Percentiles rank a stretch among this genome's conserved stretches.
phyloP scores from a whole-genome alignment of 2,329 filamentous ascomycete genomes.

The Leptographium procerum region DNA sequence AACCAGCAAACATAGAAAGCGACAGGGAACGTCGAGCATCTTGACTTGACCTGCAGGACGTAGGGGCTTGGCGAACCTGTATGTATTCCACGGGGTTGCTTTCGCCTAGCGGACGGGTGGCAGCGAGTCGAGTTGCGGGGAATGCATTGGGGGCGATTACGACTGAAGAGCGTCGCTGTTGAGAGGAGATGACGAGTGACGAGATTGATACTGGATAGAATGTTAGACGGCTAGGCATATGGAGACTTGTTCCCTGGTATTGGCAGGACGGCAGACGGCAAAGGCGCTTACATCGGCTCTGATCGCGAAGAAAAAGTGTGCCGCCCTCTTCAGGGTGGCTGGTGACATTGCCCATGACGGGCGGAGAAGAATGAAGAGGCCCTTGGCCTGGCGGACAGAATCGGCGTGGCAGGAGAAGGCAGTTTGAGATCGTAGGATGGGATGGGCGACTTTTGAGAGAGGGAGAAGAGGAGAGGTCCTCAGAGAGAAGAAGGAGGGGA shows the following conservation, averaged over 20 bases:
- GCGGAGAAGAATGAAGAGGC: background rate
- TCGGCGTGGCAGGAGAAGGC: background rate
- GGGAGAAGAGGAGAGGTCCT: background rate
- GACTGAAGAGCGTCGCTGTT: constrained; percentile 64
- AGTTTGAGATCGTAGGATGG: background rate
- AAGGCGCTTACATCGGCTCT: constrained; percentile 63
- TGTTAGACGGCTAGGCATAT: constrained; percentile 11
- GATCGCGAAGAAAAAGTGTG: constrained; percentile 76
- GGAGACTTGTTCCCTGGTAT: no score
- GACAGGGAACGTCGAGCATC: no score
- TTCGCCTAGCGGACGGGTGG: constrained; percentile 62
- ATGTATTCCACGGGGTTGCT: constrained; percentile 75
- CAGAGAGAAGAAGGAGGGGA: background rate
- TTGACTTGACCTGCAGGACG: background rate
- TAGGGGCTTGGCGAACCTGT: constrained; percentile 47
- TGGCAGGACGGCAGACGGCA: background rate
- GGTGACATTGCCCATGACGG: constrained; percentile 79
- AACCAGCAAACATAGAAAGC: background rate
- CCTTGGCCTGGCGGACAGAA: background rate
- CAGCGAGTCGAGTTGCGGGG: constrained; percentile 67
- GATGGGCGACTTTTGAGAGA: no score
- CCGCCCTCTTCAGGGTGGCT: constrained; percentile 79
- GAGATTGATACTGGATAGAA: constrained; percentile 65
- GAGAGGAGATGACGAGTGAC: constrained; percentile 69
- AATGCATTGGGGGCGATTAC: constrained; percentile 76